These are phyloP conservation scores for Fusarium sarcochroum DNA, from an alignment of 2,329 filamentous ascomycete genomes.

Conservation along the genomic window DNA sequence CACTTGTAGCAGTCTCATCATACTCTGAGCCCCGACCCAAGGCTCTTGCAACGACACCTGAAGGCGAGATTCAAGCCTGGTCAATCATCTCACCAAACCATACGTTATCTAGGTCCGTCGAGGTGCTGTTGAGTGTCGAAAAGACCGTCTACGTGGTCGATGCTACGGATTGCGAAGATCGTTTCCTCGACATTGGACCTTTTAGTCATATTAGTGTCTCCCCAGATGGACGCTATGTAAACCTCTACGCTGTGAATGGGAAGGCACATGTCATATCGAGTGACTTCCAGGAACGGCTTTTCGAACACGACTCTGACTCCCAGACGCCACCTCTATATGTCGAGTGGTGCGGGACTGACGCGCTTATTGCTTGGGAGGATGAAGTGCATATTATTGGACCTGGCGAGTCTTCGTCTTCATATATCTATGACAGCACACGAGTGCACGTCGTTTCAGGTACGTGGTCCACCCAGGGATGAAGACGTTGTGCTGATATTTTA, in stretches of 20 bases:
- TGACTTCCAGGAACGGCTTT: slow-evolving; percentile 92
- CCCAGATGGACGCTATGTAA: slow-evolving; percentile 89
- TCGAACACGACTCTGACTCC: slow-evolving; percentile 91
- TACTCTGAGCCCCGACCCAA: slow-evolving; percentile 94
- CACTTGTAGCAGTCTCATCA: slow-evolving; percentile 85
- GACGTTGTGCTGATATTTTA: slow-evolving; percentile 15
- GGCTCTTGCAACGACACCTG: slow-evolving; percentile 80
- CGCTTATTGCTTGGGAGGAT: slow-evolving; percentile 96
- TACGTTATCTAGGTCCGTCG: slow-evolving; percentile 92
- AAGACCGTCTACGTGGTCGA: slow-evolving; percentile 90
- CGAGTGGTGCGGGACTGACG: slow-evolving; percentile 97
- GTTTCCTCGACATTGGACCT: slow-evolving; percentile 90
- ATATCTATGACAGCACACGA: slow-evolving; percentile 90
- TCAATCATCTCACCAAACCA: slow-evolving; percentile 88
- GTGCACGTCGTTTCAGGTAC: slow-evolving; percentile 89
- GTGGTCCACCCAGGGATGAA: fast-evolving
- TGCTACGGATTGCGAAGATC: slow-evolving; percentile 90
- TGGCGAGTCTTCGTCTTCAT: slow-evolving; percentile 79
- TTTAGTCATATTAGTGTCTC: slow-evolving; percentile 93
- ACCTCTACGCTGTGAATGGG: slow-evolving; percentile 87
- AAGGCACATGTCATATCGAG: slow-evolving; percentile 94
- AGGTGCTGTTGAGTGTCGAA: slow-evolving; percentile 88
- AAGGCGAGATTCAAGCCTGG: slow-evolving; percentile 89
- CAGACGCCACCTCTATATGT: slow-evolving; percentile 88
- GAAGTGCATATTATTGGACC: slow-evolving; percentile 95